Evolutionary conservation across 768 basidiomycete genomes (phyloP).

Genomic region (Lyophyllum semitale): DNA sequence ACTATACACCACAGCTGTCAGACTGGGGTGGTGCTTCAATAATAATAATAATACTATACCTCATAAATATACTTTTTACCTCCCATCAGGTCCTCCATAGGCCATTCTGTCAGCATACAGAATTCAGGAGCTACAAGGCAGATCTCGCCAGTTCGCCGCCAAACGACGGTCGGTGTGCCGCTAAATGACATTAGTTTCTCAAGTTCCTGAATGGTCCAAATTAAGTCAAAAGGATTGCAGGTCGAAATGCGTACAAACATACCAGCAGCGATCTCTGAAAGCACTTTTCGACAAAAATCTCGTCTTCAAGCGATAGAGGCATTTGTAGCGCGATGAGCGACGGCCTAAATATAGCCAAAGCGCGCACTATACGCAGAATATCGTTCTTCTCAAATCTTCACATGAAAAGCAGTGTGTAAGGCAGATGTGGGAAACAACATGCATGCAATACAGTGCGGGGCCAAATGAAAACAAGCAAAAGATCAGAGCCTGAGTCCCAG

Average conservation of each 20-base stretch:
- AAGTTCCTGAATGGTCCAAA: constrained; percentile 66
- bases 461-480: constrained; percentile 26
- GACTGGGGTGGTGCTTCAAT: neutral
- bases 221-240: constrained; percentile 2
- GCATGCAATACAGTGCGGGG: constrained; percentile 6
- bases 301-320: constrained; percentile 95
- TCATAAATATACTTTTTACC: constrained; percentile 68
- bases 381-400: constrained; percentile 94
- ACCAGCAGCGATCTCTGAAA: constrained; percentile 93
- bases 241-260: constrained; percentile 25
- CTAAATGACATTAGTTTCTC: constrained; percentile 97
- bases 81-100: constrained; percentile 74
- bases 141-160: constrained; percentile 98
- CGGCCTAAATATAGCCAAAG: constrained; percentile 93
- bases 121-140: constrained; percentile 97
- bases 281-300: constrained; percentile 93
- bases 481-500: constrained; percentile 44
- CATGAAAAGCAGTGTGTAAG: constrained; percentile 13
- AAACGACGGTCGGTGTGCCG: constrained; percentile 96
- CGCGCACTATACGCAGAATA: constrained; percentile 90
- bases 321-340: constrained; percentile 97
- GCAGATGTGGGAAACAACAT: constrained; percentile 18
- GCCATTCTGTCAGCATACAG: constrained; percentile 91
- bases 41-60: constrained; percentile 31
- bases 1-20: constrained; percentile 40